Conservation (phyloP, 1,139 yeast genomes). For the Yamadazyma taylorii region DNA sequence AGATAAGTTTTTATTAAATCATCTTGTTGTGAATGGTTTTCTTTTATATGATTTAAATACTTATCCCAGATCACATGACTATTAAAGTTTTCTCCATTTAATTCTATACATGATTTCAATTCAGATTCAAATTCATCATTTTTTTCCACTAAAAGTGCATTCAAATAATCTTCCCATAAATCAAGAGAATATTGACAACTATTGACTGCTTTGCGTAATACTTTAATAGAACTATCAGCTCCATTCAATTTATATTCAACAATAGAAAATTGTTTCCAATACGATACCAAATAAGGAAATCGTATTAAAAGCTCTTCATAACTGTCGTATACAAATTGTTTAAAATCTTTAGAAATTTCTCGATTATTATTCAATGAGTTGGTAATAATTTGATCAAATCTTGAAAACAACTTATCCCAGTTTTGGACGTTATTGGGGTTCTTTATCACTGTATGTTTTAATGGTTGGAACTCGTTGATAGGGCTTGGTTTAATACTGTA, state of each 20-base stretch:
- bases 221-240: slow-evolving; percentile 44
- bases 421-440: slow-evolving; percentile 26
- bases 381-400: slow-evolving; percentile 22
- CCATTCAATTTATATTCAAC: slow-evolving; percentile 58
- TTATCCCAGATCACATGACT: slow-evolving; percentile 70
- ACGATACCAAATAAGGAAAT: slow-evolving; percentile 57
- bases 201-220: slow-evolving; percentile 47
- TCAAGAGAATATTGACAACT: slow-evolving; percentile 57
- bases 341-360: slow-evolving; percentile 20
- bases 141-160: slow-evolving; percentile 32
- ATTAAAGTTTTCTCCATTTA: slow-evolving; percentile 57
- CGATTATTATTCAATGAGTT: slow-evolving; percentile 10
- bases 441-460: slow-evolving; percentile 8
- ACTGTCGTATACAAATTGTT: slow-evolving; percentile 17
- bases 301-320: slow-evolving; percentile 39
- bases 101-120: slow-evolving; percentile 6
- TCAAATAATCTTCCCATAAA: slow-evolving; percentile 66
- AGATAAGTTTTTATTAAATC: slow-evolving; percentile 24
- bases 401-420: slow-evolving; percentile 33
- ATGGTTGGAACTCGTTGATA: slow-evolving; percentile 7
- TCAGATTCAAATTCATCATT: slow-evolving; percentile 2
- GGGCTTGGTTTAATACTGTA: slow-evolving; percentile 1
- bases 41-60: slow-evolving; percentile 49
- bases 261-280: slow-evolving; percentile 62
- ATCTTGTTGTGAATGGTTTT: slow-evolving; percentile 20